A percentile compares a stretch with the other conserved stretches of the same genome.
phyloP scores from a whole-genome alignment of 1,139 yeast genomes.

The Magnusiomyces tetraspermus region DNA sequence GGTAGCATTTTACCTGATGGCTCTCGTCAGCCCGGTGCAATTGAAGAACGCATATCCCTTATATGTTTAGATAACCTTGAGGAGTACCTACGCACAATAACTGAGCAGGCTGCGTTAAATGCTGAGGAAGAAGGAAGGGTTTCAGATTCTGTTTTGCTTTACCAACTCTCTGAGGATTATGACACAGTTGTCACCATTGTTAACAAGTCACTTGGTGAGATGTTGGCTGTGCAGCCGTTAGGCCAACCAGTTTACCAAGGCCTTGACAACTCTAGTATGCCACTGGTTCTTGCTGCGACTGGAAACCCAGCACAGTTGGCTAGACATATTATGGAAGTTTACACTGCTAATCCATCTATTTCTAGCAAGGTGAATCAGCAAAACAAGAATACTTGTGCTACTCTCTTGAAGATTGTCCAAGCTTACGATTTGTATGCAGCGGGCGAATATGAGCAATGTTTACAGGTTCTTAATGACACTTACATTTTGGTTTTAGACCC shows the following conservation, averaged over 20 bases:
- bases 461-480: conserved; percentile 46
- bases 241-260: conserved; percentile 44
- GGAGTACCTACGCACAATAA: conserved; percentile 54
- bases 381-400: conserved; percentile 48
- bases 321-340: conserved; percentile 32
- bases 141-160: conserved; percentile 75
- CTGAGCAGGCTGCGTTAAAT: conserved; percentile 74
- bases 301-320: conserved; percentile 37
- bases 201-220: conserved; percentile 71
- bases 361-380: conserved; percentile 26
- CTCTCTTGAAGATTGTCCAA: conserved; percentile 55
- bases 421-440: conserved; percentile 54
- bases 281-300: conserved; percentile 28
- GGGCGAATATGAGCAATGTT: conserved; percentile 53
- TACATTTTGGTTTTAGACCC: conserved; percentile 57
- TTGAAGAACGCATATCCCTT: conserved; percentile 69
- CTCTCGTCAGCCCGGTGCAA: conserved; percentile 68
- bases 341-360: conserved; percentile 30
- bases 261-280: conserved; percentile 19
- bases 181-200: conserved; percentile 73
- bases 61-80: conserved; percentile 48
- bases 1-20: conserved; percentile 82
- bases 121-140: conserved; percentile 91
- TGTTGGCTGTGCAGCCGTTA: conserved; percentile 63
- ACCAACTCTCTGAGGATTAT: conserved; percentile 82